phyloP scores from a whole-genome alignment of 768 basidiomycete genomes.

The Infundibulicybe gibba region DNA sequence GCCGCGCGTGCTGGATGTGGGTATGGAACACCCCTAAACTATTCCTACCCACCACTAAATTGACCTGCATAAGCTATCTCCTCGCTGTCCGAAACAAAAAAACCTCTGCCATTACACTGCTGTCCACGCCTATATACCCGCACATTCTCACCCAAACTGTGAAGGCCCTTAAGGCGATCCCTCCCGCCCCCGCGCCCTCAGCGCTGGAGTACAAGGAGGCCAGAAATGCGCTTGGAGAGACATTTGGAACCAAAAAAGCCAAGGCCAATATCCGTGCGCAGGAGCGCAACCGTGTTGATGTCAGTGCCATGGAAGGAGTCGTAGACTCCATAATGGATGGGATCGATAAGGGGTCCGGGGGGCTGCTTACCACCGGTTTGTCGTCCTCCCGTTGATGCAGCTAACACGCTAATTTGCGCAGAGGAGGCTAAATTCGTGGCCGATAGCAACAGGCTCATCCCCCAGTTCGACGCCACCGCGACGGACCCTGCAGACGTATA shows the following conservation, averaged over 20 bases:
- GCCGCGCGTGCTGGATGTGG: conserved; percentile 60
- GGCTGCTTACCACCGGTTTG: conserved; percentile 68
- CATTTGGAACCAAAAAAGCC: conserved; percentile 95
- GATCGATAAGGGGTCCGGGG: conserved; percentile 70
- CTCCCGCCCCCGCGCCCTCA: conserved; percentile 44
- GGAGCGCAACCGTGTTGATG: conserved; percentile 89
- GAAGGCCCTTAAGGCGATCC: conserved; percentile 75
- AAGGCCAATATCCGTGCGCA: conserved; percentile 79
- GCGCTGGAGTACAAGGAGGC: conserved; percentile 57
- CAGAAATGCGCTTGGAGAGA: conserved; percentile 78
- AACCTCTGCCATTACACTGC: conserved; percentile 66
- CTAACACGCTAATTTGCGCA: conserved; percentile 17
- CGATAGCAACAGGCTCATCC: conserved; percentile 70
- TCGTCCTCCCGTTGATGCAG: not conserved
- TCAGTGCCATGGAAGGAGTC: conserved; percentile 82
- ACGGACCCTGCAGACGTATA: conserved; percentile 71
- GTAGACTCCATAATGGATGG: conserved; percentile 78
- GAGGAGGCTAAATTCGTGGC: conserved; percentile 65
- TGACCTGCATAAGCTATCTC: conserved; percentile 60
- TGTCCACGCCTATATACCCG: conserved; percentile 64
- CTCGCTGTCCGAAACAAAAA: conserved; percentile 79
- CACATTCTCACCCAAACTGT: conserved; percentile 71
- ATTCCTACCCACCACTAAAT: not conserved
- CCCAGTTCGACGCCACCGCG: conserved; percentile 67
- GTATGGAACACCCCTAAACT: conserved; percentile 46